These are phyloP conservation scores for Ilyonectria robusta DNA, from an alignment of 2,329 filamentous ascomycete genomes.

Conservation along the genomic window DNA sequence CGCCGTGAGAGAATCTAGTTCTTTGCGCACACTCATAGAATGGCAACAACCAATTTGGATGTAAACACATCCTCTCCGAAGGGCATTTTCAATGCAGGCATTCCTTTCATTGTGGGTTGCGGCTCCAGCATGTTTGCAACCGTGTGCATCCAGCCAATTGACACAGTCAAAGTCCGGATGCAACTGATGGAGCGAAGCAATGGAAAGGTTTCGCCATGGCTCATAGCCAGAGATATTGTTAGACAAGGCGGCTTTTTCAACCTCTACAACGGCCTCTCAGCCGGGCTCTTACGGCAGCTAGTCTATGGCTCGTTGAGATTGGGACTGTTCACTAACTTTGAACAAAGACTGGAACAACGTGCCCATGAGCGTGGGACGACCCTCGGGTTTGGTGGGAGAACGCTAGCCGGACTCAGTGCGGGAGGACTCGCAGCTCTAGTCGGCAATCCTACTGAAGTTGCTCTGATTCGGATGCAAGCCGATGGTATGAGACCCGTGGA, in stretches of 20 bases:
- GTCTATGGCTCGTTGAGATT: constrained; percentile 80
- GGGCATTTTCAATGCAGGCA: background rate
- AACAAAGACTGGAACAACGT: constrained; percentile 66
- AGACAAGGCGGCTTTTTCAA: constrained; percentile 74
- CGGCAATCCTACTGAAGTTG: constrained; percentile 57
- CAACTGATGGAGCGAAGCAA: constrained; percentile 78
- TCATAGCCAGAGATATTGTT: constrained; percentile 73
- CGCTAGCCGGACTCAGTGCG: constrained; percentile 74
- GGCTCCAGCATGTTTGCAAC: constrained; percentile 78
- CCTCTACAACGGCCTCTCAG: constrained; percentile 78
- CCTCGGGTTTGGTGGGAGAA: constrained; percentile 76
- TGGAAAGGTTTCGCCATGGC: constrained; percentile 69
- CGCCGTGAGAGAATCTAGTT: too few relatives aligned
- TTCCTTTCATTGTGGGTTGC: constrained; percentile 76
- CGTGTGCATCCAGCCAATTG: constrained; percentile 76
- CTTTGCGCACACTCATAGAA: too few relatives aligned
- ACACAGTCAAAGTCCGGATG: constrained; percentile 82
- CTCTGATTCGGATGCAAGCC: constrained; percentile 46
- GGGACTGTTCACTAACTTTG: constrained; percentile 81
- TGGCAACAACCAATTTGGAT: too few relatives aligned
- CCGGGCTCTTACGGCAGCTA: constrained; percentile 76
- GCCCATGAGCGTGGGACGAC: constrained; percentile 68
- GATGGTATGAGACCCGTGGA: constrained; percentile 45
- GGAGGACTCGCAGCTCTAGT: constrained; percentile 78
- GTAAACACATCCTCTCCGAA: background rate